Evolutionary conservation across 345 rosid genomes (phyloP).

Genomic region (Rhodamnia argentea): DNA sequence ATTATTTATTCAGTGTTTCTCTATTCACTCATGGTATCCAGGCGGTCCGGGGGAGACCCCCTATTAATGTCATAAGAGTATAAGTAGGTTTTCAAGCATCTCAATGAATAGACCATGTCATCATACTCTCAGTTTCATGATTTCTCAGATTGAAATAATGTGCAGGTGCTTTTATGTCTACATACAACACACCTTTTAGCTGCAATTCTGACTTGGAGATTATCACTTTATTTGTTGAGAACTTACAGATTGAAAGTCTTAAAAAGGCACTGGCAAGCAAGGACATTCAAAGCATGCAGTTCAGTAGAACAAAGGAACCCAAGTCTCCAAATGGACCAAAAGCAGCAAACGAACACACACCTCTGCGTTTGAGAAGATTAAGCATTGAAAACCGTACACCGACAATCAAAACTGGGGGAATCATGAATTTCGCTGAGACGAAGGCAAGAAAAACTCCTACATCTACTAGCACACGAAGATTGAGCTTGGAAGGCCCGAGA

Average conservation of each 20-base stretch:
- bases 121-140: background rate
- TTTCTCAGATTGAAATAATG: background rate
- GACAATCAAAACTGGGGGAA: constrained; percentile 22
- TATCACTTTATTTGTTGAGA: background rate
- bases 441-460: constrained; percentile 36
- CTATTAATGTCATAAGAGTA: background rate
- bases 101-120: background rate
- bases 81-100: background rate
- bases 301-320: constrained; percentile 24
- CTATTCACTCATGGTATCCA: background rate
- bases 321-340: constrained; percentile 28
- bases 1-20: background rate
- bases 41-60: too few relatives aligned
- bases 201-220: background rate
- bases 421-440: constrained; percentile 23
- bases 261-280: constrained; percentile 64
- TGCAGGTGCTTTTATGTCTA: background rate
- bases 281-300: constrained; percentile 26
- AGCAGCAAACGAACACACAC: constrained; percentile 44
- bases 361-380: constrained; percentile 60
- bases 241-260: constrained; percentile 72
- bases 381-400: constrained; percentile 46
- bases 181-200: background rate
- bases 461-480: constrained; percentile 35
- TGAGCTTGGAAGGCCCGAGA: constrained; percentile 63